Evolutionary conservation across 768 basidiomycete genomes (phyloP).

Genomic region (Pleurotus tuber-regium): DNA sequence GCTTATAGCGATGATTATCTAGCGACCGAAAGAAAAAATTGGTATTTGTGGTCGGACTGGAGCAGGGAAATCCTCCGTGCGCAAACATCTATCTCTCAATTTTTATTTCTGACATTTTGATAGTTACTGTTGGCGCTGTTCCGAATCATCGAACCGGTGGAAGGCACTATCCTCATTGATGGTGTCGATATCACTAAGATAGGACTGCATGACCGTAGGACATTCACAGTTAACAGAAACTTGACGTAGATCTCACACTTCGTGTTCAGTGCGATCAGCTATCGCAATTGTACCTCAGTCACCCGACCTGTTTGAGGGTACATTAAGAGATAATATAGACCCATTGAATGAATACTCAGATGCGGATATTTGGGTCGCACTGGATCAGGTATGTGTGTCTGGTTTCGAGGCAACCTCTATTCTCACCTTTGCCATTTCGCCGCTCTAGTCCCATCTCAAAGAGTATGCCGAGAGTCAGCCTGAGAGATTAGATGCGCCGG

Average conservation of each 20-base stretch:
- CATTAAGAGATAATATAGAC: constrained; percentile 85
- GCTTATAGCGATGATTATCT: constrained; percentile 5
- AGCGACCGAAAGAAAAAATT: constrained; percentile 80
- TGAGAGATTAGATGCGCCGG: constrained; percentile 67
- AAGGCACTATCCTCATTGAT: constrained; percentile 71
- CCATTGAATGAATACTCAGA: constrained; percentile 76
- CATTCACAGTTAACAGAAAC: constrained; percentile 3
- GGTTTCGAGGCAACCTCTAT: not conserved
- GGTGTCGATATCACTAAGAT: constrained; percentile 74
- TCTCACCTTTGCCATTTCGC: not conserved
- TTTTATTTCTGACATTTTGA: constrained; percentile 5
- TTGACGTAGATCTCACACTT: not conserved
- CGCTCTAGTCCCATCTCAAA: constrained; percentile 58
- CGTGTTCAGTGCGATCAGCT: constrained; percentile 58
- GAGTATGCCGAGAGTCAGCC: constrained; percentile 64
- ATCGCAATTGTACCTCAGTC: constrained; percentile 88
- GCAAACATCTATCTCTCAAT: no score
- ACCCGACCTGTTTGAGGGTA: constrained; percentile 69
- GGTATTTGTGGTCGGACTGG: constrained; percentile 90
- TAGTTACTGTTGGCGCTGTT: constrained; percentile 71
- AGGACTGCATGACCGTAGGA: constrained; percentile 69
- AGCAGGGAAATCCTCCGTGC: constrained; percentile 72
- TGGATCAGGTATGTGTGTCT: constrained; percentile 52
- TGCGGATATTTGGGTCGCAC: constrained; percentile 82
- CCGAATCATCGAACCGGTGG: constrained; percentile 70